Conservation (phyloP, 2,329 filamentous ascomycete genomes). For the Fusarium kyushuense region DNA sequence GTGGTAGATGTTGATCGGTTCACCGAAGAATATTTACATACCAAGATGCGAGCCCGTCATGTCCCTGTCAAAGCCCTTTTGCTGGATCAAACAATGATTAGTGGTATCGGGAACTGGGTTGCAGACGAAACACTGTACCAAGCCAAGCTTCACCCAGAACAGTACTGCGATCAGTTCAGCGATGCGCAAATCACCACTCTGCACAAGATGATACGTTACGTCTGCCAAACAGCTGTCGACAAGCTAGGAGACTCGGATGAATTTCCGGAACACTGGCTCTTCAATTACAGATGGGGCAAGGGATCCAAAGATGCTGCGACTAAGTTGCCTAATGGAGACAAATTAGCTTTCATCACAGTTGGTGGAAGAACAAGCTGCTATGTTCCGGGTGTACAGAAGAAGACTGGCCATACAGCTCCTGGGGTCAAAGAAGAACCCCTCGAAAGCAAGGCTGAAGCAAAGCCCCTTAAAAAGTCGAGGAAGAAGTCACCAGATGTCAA, state of each 20-base stretch:
- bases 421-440: constrained; percentile 59
- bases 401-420: constrained; percentile 63
- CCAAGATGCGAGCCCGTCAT: constrained; percentile 78
- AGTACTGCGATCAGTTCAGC: constrained; percentile 86
- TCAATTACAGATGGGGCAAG: constrained; percentile 90
- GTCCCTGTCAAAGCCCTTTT: constrained; percentile 91
- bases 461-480: constrained; percentile 45
- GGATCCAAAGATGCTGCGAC: constrained; percentile 78
- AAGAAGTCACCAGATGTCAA: constrained; percentile 42
- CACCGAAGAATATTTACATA: constrained; percentile 79
- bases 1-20: constrained; percentile 83
- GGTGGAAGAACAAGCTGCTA: constrained; percentile 92
- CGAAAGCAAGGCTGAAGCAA: constrained; percentile 45
- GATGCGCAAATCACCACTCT: constrained; percentile 78
- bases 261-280: constrained; percentile 90
- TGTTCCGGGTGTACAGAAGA: constrained; percentile 88
- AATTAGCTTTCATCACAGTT: constrained; percentile 87
- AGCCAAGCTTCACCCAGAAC: constrained; percentile 88
- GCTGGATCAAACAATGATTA: constrained; percentile 88
- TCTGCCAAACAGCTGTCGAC: constrained; percentile 84
- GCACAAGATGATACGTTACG: constrained; percentile 78
- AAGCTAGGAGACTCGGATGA: constrained; percentile 82
- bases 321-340: constrained; percentile 83
- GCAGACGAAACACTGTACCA: constrained; percentile 94
- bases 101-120: constrained; percentile 97